Conservation (phyloP, 495 filamentous ascomycete species). For the Daldinia childiae region DNA sequence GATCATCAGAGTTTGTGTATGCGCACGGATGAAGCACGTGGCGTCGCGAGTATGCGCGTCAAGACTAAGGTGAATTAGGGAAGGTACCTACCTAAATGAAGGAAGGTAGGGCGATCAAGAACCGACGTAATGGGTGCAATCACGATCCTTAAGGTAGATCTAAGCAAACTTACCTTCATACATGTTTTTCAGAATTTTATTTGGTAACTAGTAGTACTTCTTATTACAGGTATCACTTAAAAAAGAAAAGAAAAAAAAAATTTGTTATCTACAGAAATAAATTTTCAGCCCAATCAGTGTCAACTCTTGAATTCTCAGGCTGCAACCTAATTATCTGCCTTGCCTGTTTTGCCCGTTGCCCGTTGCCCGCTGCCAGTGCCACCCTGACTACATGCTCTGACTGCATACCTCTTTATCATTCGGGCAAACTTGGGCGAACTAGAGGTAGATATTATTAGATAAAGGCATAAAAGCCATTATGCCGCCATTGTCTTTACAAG, state of each 20-base stretch:
- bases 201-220: neutral
- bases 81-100: neutral
- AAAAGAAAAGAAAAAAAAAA: neutral
- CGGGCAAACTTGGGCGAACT: neutral
- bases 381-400: neutral
- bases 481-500: conserved; percentile 9
- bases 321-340: neutral
- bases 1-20: no score
- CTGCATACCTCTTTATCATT: neutral
- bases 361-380: neutral
- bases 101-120: neutral
- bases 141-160: neutral
- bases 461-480: neutral
- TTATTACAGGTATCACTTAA: neutral
- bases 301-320: neutral
- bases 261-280: neutral
- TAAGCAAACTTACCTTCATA: neutral
- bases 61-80: neutral
- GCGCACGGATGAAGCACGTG: neutral
- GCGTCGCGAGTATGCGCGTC: conserved; percentile 4
- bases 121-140: neutral
- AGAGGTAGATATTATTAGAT: neutral
- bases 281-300: neutral
- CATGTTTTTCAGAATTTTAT: neutral
- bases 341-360: no score